Conservation (phyloP, 2,329 filamentous ascomycete species). For the Tympanopsis confertula region DNA sequence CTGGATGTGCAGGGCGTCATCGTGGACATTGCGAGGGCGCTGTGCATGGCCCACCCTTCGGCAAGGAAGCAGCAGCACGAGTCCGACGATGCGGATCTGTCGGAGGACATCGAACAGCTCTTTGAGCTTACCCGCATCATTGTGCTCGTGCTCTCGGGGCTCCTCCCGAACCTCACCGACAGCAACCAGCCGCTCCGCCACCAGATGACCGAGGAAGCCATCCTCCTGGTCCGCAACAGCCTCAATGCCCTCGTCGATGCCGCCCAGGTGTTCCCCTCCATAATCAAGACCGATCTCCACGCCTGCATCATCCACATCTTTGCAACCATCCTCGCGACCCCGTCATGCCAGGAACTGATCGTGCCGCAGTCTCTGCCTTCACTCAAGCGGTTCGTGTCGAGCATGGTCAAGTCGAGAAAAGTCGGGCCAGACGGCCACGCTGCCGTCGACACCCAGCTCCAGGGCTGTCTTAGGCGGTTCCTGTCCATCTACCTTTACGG, state of each 20-base stretch:
- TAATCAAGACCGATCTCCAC: conserved; percentile 92
- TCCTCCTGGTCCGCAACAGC: conserved; percentile 67
- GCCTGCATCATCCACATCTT: conserved; percentile 97
- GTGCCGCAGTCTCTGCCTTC: conserved; percentile 84
- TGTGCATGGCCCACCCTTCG: conserved; percentile 85
- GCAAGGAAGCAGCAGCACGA: conserved; percentile 50
- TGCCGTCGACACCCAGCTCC: conserved; percentile 58
- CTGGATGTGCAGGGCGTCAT: conserved; percentile 83
- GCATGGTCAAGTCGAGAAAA: conserved; percentile 44
- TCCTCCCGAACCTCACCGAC: conserved; percentile 67
- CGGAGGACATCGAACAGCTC: conserved; percentile 93
- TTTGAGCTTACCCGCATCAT: conserved; percentile 96
- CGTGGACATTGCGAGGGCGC: conserved; percentile 80
- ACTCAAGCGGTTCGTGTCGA: conserved; percentile 78
- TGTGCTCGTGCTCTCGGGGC: conserved; percentile 76
- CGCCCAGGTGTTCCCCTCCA: conserved; percentile 85
- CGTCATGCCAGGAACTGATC: conserved; percentile 74
- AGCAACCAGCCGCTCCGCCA: conserved; percentile 53
- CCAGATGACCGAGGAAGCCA: conserved; percentile 76
- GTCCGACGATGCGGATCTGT: conserved; percentile 65
- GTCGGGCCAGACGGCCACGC: conserved; percentile 17
- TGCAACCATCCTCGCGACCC: conserved; percentile 79
- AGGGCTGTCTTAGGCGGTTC: conserved; percentile 73
- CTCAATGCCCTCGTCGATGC: conserved; percentile 86
- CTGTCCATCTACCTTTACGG: conserved; percentile 66